Evolutionary conservation across 805 yeast genomes (phyloP).

Genomic region (Kluyveromyces wickerhamii): DNA sequence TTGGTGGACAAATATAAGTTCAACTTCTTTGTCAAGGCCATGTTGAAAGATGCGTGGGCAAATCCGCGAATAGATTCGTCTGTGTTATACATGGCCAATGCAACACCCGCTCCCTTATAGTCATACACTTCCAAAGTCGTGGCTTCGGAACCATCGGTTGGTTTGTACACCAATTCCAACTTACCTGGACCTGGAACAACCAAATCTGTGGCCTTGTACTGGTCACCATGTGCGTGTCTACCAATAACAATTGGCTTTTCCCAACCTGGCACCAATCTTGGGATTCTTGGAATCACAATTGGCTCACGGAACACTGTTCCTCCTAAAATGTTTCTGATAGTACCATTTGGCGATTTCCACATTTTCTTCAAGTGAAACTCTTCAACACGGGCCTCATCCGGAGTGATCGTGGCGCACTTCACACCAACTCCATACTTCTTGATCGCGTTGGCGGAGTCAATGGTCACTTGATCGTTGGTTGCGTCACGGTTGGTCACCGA

Average conservation of each 20-base stretch:
- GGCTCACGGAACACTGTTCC: slow-evolving; percentile 85
- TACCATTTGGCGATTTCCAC: slow-evolving; percentile 86
- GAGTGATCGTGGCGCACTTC: slow-evolving; percentile 81
- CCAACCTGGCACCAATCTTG: slow-evolving; percentile 74
- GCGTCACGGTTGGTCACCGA: slow-evolving; percentile 60
- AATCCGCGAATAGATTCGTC: slow-evolving; percentile 70
- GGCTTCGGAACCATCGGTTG: slow-evolving; percentile 46
- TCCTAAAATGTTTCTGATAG: slow-evolving; percentile 70
- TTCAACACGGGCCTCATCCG: slow-evolving; percentile 71
- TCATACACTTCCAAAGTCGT: slow-evolving; percentile 43
- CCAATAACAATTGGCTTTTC: slow-evolving; percentile 77
- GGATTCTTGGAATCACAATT: slow-evolving; percentile 68
- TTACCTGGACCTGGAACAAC: slow-evolving; percentile 56
- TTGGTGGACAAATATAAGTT: slow-evolving; percentile 67
- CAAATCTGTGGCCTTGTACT: slow-evolving; percentile 72
- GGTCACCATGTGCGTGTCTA: slow-evolving; percentile 82
- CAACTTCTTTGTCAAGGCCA: slow-evolving; percentile 57
- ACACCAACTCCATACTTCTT: slow-evolving; percentile 70
- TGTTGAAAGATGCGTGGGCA: slow-evolving; percentile 72
- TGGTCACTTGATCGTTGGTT: slow-evolving; percentile 66
- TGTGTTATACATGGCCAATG: slow-evolving; percentile 76
- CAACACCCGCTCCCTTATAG: slow-evolving; percentile 57
- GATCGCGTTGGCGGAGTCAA: slow-evolving; percentile 72
- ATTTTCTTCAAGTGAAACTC: slow-evolving; percentile 67
- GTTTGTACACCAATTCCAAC: slow-evolving; percentile 58